These are phyloP conservation scores for Fusarium bulbicola DNA, from an alignment of 2,329 filamentous ascomycete genomes.

Conservation along the genomic window DNA sequence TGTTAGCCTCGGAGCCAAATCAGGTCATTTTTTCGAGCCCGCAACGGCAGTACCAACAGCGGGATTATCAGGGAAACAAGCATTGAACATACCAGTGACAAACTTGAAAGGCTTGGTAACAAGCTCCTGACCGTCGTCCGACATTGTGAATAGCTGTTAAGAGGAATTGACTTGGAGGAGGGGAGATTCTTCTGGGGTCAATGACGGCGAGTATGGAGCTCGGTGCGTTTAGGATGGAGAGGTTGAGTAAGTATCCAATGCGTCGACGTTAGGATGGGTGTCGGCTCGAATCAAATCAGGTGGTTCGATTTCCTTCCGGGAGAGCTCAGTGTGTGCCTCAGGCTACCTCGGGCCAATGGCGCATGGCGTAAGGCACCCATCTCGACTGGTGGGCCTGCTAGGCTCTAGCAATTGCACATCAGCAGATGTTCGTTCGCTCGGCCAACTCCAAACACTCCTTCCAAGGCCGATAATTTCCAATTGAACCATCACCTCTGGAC, in stretches of 20 bases:
- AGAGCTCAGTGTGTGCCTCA: slow-evolving; percentile 51
- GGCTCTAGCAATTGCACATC: slow-evolving; percentile 47
- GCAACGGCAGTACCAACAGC: slow-evolving; percentile 45
- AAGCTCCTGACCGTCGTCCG: slow-evolving; percentile 78
- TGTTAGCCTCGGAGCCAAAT: slow-evolving; percentile 54
- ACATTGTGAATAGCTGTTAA: slow-evolving; percentile 73
- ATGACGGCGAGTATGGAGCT: slow-evolving; percentile 51
- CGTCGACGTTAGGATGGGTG: slow-evolving; percentile 42
- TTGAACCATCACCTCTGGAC: slow-evolving; percentile 45
- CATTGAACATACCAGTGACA: slow-evolving; percentile 83
- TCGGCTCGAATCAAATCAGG: slow-evolving; percentile 56
- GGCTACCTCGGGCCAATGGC: slow-evolving; percentile 48
- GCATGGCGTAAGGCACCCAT: slow-evolving; percentile 50
- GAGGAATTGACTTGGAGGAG: slow-evolving; percentile 36
- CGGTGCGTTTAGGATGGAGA: slow-evolving; percentile 43
- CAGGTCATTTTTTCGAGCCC: slow-evolving; percentile 47
- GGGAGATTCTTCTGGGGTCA: slow-evolving; percentile 38
- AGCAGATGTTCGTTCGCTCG: slow-evolving; percentile 48
- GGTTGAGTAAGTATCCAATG: slow-evolving; percentile 45
- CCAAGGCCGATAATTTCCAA: slow-evolving; percentile 45
- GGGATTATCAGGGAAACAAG: slow-evolving; percentile 46
- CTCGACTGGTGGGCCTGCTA: slow-evolving; percentile 43
- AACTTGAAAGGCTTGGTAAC: slow-evolving; percentile 99
- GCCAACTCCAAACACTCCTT: slow-evolving; percentile 45
- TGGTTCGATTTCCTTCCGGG: slow-evolving; percentile 48